Conservation (phyloP, 495 filamentous ascomycete genomes). For the Xylaria intraflava region DNA sequence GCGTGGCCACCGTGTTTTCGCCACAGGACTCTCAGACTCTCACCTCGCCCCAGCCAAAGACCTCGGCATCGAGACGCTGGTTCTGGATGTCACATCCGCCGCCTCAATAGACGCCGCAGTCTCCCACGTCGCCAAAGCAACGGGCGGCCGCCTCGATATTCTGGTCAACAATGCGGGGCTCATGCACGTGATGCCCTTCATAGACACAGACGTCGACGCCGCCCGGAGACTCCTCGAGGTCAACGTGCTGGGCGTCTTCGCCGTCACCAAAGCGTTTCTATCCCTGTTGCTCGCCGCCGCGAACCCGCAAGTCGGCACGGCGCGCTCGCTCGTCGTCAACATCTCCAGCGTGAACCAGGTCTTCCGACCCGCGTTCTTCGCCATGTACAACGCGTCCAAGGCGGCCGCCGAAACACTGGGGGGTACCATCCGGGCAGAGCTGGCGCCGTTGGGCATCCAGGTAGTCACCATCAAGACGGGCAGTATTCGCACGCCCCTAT, state of each 20-base stretch:
- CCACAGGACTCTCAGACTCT: constrained; percentile 40
- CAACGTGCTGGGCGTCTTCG: constrained; percentile 49
- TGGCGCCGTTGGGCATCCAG: constrained; percentile 45
- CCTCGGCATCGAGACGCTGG: constrained; percentile 37
- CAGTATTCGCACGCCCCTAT: constrained; percentile 15
- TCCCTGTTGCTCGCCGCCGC: constrained; percentile 40
- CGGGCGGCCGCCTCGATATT: constrained; percentile 38
- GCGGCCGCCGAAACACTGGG: constrained; percentile 41
- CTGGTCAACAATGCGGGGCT: constrained; percentile 53
- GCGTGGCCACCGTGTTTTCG: constrained; percentile 48
- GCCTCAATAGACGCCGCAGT: constrained; percentile 33
- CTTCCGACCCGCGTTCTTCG: constrained; percentile 27
- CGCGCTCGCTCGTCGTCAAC: constrained; percentile 42
- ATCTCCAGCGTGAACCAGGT: constrained; percentile 41
- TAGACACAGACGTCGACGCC: constrained; percentile 41
- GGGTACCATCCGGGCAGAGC: constrained; percentile 45
- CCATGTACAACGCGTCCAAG: constrained; percentile 50
- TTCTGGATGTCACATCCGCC: constrained; percentile 41
- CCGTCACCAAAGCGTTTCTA: constrained; percentile 47
- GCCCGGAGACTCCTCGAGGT: constrained; percentile 45
- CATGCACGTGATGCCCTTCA: constrained; percentile 35
- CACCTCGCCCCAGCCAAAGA: constrained; percentile 32
- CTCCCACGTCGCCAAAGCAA: constrained; percentile 17
- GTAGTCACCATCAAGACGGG: constrained; percentile 30
- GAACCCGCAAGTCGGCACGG: background rate